Percentiles rank a stretch among this genome's conserved stretches.
phyloP scores from a whole-genome alignment of 805 yeast species.

The Yueomyces sp. region DNA sequence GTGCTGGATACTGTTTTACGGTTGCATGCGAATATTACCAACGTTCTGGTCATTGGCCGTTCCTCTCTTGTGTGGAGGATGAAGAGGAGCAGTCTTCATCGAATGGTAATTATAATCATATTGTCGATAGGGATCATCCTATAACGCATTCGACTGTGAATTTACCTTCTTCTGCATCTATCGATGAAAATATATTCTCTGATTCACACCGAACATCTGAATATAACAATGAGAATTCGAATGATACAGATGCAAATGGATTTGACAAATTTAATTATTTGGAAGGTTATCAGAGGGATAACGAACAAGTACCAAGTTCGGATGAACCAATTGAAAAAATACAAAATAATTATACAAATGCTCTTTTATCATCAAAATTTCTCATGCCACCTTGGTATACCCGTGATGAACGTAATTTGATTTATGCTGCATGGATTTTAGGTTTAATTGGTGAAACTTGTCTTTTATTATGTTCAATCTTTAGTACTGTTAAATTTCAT shows the following conservation, averaged over 20 bases:
- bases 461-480: constrained; percentile 57
- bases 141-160: background rate
- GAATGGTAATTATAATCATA: background rate
- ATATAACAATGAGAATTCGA: background rate
- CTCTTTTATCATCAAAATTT: constrained; percentile 11
- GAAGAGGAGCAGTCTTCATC: background rate
- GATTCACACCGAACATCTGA: background rate
- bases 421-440: constrained; percentile 29
- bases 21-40: constrained; percentile 48
- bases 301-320: constrained; percentile 1
- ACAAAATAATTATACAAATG: constrained; percentile 9
- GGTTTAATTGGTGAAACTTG: constrained; percentile 58
- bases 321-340: constrained; percentile 1
- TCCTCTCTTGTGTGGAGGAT: background rate
- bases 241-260: constrained; percentile 30
- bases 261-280: constrained; percentile 6
- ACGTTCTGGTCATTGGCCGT: constrained; percentile 37
- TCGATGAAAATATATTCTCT: background rate
- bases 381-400: constrained; percentile 29
- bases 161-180: background rate
- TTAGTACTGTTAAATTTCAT: constrained; percentile 46
- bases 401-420: constrained; percentile 26
- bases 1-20: constrained; percentile 54
- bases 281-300: constrained; percentile 1
- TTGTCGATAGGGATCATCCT: background rate